Percentiles rank a stretch among this genome's conserved stretches.
These are phyloP conservation scores for Mediolabrus comicus DNA, from an alignment of 108 stramenopile species.

Conservation along the genomic window DNA sequence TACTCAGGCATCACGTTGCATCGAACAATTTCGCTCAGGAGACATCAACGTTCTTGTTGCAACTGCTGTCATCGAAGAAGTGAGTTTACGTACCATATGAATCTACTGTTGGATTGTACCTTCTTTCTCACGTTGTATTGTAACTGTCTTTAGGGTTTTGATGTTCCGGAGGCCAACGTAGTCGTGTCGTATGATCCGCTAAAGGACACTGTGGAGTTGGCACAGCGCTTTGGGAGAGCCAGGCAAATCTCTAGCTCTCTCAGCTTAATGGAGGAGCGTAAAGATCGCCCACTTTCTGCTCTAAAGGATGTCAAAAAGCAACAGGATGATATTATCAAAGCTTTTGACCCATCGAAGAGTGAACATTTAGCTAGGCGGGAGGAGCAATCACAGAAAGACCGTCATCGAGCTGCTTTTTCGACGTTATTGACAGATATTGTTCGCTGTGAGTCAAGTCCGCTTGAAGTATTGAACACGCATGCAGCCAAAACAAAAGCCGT, in stretches of 20 bases:
- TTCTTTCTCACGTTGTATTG: background rate
- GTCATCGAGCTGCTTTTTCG: slow-evolving; percentile 22
- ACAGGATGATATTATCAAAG: slow-evolving; percentile 43
- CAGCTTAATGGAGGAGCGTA: slow-evolving; percentile 38
- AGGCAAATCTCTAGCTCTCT: slow-evolving; percentile 30
- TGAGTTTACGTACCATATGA: background rate
- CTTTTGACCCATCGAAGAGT: slow-evolving; percentile 19
- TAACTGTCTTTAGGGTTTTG: slow-evolving; percentile 13
- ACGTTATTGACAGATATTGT: slow-evolving; percentile 12
- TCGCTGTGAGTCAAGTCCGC: slow-evolving; percentile 21
- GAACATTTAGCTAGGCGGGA: slow-evolving; percentile 2
- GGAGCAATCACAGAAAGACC: slow-evolving; percentile 35
- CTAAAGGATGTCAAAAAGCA: slow-evolving; percentile 32
- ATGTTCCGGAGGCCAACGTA: slow-evolving; percentile 47
- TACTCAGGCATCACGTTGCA: slow-evolving; percentile 18
- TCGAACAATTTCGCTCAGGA: slow-evolving; percentile 33
- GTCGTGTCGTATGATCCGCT: slow-evolving; percentile 42
- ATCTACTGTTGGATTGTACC: background rate
- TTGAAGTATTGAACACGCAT: slow-evolving; percentile 31
- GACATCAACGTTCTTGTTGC: slow-evolving; percentile 35
- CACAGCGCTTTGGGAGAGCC: slow-evolving; percentile 46
- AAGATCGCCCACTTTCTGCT: slow-evolving; percentile 35
- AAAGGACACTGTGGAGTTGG: slow-evolving; percentile 47
- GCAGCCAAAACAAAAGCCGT: slow-evolving; percentile 39
- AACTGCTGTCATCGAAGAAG: slow-evolving; percentile 44